Conservation (phyloP, 2,329 filamentous ascomycete genomes). For the Capronia epimyces region DNA sequence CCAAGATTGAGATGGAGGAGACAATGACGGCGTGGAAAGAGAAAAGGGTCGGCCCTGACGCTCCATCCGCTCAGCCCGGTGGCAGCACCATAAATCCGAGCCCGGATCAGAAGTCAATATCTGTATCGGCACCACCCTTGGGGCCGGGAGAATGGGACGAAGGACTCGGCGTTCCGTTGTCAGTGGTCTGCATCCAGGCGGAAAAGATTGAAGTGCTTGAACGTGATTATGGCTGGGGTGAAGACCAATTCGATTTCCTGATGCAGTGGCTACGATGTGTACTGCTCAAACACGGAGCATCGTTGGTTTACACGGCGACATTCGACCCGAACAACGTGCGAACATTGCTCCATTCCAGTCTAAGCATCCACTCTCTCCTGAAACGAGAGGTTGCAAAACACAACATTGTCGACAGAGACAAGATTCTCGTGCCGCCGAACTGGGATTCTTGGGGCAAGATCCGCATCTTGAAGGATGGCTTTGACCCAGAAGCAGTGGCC, state of each 20-base stretch:
- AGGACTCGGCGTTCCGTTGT: conserved; percentile 76
- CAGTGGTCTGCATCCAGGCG: conserved; percentile 87
- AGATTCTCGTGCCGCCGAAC: conserved; percentile 88
- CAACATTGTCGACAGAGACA: conserved; percentile 88
- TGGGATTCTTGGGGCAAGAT: conserved; percentile 99
- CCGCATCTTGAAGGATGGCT: conserved; percentile 79
- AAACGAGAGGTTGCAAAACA: conserved; percentile 75
- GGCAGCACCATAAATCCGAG: conserved; percentile 46
- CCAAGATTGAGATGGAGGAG: conserved; percentile 79
- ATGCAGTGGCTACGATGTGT: conserved; percentile 88
- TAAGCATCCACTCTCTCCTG: conserved; percentile 78
- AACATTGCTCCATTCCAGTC: conserved; percentile 73
- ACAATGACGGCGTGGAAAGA: conserved; percentile 76
- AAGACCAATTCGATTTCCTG: conserved; percentile 94
- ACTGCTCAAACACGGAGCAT: conserved; percentile 80
- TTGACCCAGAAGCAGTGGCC: conserved; percentile 83
- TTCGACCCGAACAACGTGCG: conserved; percentile 71
- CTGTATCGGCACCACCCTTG: conserved; percentile 51
- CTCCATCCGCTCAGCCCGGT: conserved; percentile 56
- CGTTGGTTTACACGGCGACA: conserved; percentile 77
- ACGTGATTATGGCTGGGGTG: conserved; percentile 86
- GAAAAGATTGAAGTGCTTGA: conserved; percentile 89
- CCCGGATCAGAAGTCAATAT: background rate
- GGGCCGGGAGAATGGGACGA: conserved; percentile 93
- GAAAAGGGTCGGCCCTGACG: conserved; percentile 50